Evolutionary conservation across 495 filamentous ascomycete genomes (phyloP).

Genomic region (Tuber microsphaerosporum): DNA sequence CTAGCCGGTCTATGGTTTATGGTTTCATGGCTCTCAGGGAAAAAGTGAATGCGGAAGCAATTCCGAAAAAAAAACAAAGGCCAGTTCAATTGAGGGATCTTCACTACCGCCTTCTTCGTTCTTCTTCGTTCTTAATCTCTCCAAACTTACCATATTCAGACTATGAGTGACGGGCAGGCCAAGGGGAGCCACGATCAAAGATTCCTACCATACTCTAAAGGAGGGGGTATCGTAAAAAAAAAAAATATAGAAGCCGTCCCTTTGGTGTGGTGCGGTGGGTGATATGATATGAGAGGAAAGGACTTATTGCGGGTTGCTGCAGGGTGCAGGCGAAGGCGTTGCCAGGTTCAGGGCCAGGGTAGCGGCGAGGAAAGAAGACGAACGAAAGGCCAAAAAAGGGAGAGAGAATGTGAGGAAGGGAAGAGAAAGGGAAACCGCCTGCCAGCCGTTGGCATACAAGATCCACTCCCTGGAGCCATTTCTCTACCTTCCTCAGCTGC

Average conservation of each 20-base stretch:
- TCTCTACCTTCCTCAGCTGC: background rate
- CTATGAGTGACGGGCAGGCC: background rate
- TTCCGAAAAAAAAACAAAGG: background rate
- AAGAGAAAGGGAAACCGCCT: background rate
- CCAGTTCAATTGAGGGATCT: background rate
- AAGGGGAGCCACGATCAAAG: conserved; percentile 1
- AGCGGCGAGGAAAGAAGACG: background rate
- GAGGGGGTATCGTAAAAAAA: background rate
- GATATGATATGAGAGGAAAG: background rate
- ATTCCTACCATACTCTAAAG: background rate
- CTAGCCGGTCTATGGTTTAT: background rate
- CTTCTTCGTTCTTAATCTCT: background rate
- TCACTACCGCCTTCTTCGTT: background rate
- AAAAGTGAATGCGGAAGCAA: background rate
- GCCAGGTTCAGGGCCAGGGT: background rate
- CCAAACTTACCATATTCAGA: background rate
- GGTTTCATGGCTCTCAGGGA: background rate
- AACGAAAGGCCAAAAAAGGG: background rate
- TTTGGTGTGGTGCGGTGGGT: background rate
- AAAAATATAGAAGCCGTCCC: background rate
- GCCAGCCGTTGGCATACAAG: background rate
- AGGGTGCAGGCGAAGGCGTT: background rate
- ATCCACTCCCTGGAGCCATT: background rate
- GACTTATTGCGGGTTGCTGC: background rate
- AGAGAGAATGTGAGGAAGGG: background rate